Percentiles rank a stretch among this genome's conserved stretches.
Evolutionary conservation across 2,329 filamentous ascomycete species (phyloP).

Genomic region (Fusarium nodosum): DNA sequence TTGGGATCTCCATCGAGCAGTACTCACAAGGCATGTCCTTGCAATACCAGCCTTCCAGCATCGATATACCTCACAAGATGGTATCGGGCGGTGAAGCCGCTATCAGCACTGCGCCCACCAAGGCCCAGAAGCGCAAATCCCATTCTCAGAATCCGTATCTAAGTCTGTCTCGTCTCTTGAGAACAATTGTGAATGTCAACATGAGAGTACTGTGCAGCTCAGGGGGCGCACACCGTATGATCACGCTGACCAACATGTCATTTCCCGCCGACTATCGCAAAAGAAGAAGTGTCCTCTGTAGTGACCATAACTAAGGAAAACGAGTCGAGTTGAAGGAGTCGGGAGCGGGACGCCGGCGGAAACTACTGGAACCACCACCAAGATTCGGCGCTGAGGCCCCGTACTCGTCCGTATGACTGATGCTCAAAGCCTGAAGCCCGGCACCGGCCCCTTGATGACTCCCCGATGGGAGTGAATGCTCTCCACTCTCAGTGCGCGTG

Average conservation of each 20-base stretch:
- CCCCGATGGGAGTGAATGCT: constrained; percentile 31
- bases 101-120: constrained; percentile 43
- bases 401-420: constrained; percentile 43
- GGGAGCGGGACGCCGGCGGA: constrained; percentile 35
- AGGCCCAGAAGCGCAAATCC: constrained; percentile 42
- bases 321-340: constrained; percentile 12
- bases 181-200: not conserved
- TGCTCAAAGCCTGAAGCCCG: constrained; percentile 28
- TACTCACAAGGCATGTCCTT: constrained; percentile 40
- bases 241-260: constrained; percentile 49
- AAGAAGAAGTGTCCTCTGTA: not conserved
- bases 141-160: constrained; percentile 33
- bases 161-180: constrained; percentile 17
- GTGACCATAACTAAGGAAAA: constrained; percentile 1
- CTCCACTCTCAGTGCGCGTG: constrained; percentile 36
- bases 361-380: constrained; percentile 46
- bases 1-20: constrained; percentile 45
- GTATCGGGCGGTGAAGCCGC: constrained; percentile 46
- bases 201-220: constrained; percentile 21
- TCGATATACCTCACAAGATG: constrained; percentile 33
- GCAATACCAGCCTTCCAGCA: not conserved
- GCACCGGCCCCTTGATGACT: constrained; percentile 44
- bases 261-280: constrained; percentile 44
- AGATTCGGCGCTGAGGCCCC: constrained; percentile 36
- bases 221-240: constrained; percentile 40